Conservation (phyloP, 1,284 basidiomycete species). For the Cutaneotrichosporon daszewskae region DNA sequence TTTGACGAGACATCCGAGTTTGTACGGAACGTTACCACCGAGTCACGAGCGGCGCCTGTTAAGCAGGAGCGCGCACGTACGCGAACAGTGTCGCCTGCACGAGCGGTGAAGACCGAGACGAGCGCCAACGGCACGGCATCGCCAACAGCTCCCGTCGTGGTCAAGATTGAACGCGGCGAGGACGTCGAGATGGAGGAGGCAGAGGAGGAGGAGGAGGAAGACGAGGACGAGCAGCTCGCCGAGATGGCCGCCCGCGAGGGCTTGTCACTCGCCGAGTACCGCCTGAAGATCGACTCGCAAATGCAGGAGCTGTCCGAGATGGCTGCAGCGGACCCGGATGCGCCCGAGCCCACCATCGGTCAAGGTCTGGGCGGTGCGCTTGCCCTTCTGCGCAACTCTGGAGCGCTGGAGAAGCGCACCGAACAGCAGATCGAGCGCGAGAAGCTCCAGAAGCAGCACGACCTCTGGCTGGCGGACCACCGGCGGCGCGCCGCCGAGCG, state of each 20-base stretch:
- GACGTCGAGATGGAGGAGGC: slow-evolving; percentile 58
- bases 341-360: slow-evolving; percentile 62
- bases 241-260: slow-evolving; percentile 47
- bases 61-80: slow-evolving; percentile 37
- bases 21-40: slow-evolving; percentile 73
- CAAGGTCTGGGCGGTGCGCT: slow-evolving; percentile 83
- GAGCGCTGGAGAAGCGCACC: slow-evolving; percentile 65
- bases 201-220: slow-evolving; percentile 71
- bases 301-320: slow-evolving; percentile 56
- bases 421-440: slow-evolving; percentile 58
- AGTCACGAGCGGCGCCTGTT: slow-evolving; percentile 36
- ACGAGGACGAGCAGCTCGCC: slow-evolving; percentile 60
- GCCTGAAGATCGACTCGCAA: slow-evolving; percentile 44
- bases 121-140: background rate
- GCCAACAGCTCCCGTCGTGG: slow-evolving; percentile 16
- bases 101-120: slow-evolving; percentile 26
- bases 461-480: slow-evolving; percentile 85
- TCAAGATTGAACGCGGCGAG: slow-evolving; percentile 49
- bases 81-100: slow-evolving; percentile 18
- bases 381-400: slow-evolving; percentile 82
- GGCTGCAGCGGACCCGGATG: slow-evolving; percentile 60
- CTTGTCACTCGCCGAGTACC: slow-evolving; percentile 44
- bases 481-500: slow-evolving; percentile 67
- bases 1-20: slow-evolving; percentile 99
- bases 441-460: slow-evolving; percentile 71